Evolutionary conservation across 2,329 filamentous ascomycete species (phyloP).

Genomic region (Neophaeococcomyces aloes): DNA sequence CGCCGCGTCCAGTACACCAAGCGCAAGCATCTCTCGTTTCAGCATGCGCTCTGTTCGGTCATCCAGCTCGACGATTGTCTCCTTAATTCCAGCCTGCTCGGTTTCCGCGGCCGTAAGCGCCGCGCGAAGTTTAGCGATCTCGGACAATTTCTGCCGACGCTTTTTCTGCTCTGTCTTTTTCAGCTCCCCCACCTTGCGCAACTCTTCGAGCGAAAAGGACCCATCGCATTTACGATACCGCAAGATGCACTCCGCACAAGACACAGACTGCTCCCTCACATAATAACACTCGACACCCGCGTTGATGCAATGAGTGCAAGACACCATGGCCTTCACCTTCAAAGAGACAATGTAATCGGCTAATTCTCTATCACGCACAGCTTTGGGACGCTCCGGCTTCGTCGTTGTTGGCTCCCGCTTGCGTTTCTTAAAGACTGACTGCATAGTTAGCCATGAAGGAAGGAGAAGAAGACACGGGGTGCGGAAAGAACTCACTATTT

Average conservation of each 20-base stretch:
- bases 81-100: neutral
- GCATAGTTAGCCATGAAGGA: constrained; percentile 6
- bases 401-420: too few species aligned
- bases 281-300: neutral
- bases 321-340: neutral
- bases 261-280: neutral
- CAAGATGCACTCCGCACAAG: neutral
- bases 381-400: too few species aligned
- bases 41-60: neutral
- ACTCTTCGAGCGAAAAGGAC: constrained; percentile 5
- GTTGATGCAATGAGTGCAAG: neutral
- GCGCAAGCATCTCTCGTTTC: constrained; percentile 2
- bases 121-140: neutral
- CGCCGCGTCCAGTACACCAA: neutral
- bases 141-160: neutral
- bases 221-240: neutral
- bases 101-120: neutral
- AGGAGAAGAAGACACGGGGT: neutral
- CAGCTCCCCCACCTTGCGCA: neutral
- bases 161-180: constrained; percentile 2
- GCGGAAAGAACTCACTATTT: neutral
- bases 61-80: neutral
- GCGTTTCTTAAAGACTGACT: neutral
- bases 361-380: too few species aligned
- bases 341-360: too few species aligned